phyloP scores from a whole-genome alignment of 2,329 filamentous ascomycete species.

The Meredithiella fracta region DNA sequence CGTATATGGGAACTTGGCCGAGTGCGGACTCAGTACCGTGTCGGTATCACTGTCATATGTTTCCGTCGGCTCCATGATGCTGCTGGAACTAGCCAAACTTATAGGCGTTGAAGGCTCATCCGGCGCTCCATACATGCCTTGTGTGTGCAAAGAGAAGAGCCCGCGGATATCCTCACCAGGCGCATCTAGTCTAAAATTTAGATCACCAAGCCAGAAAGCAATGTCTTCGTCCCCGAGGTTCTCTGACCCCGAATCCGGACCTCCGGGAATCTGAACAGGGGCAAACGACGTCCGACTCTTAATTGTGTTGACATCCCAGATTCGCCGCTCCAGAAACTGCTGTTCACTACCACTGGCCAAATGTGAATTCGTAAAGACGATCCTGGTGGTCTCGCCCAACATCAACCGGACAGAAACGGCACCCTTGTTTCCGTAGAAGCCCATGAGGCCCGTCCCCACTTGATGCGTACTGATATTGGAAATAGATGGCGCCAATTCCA shows the following conservation, averaged over 20 bases:
- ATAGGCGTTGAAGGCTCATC: constrained; percentile 15
- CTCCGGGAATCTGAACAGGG: constrained; percentile 49
- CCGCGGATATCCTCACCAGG: constrained; percentile 81
- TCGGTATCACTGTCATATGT: constrained; percentile 16
- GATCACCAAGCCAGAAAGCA: constrained; percentile 87
- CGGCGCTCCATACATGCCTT: constrained; percentile 52
- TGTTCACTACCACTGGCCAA: constrained; percentile 74
- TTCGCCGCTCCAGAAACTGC: constrained; percentile 60
- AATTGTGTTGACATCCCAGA: constrained; percentile 80
- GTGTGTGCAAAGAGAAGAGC: constrained; percentile 65
- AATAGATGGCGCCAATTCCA: constrained; percentile 55
- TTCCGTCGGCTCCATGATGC: constrained; percentile 14
- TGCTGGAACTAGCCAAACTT: constrained; percentile 21
- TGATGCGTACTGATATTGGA: constrained; percentile 67
- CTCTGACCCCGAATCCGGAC: constrained; percentile 47
- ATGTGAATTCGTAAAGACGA: constrained; percentile 86
- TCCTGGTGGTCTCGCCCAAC: constrained; percentile 71
- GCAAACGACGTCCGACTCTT: constrained; percentile 60
- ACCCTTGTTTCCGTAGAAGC: constrained; percentile 93
- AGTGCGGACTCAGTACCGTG: constrained; percentile 10
- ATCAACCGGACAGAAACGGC: constrained; percentile 68
- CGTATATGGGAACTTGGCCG: constrained; percentile 8
- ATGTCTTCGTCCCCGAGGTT: constrained; percentile 82
- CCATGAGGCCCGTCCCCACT: constrained; percentile 77
- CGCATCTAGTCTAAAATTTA: constrained; percentile 84